phyloP scores from a whole-genome alignment of 495 filamentous ascomycete species.

The Penicillium ochrochloron region DNA sequence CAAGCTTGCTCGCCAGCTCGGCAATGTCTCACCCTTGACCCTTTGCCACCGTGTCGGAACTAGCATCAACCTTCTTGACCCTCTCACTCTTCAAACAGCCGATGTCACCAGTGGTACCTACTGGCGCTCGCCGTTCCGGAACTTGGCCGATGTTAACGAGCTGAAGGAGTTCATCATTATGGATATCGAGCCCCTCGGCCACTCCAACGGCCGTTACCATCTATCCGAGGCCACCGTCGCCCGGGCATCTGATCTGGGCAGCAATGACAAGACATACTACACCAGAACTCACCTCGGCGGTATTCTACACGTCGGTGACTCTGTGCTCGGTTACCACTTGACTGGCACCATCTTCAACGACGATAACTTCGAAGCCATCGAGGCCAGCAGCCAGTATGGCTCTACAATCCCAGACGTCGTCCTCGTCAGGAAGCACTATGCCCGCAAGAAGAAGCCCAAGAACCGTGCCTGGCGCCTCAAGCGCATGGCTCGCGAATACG shows the following conservation, averaged over 20 bases:
- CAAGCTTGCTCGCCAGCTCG: constrained; percentile 79
- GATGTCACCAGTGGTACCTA: constrained; percentile 80
- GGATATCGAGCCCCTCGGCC: constrained; percentile 84
- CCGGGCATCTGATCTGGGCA: constrained; percentile 84
- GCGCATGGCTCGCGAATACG: constrained; percentile 89
- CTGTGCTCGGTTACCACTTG: constrained; percentile 88
- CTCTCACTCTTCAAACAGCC: constrained; percentile 85
- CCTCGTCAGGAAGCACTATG: constrained; percentile 94
- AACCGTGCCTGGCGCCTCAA: constrained; percentile 88
- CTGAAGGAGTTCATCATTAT: constrained; percentile 92
- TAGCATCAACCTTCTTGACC: constrained; percentile 85
- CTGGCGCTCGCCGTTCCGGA: constrained; percentile 85
- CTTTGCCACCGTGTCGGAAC: constrained; percentile 92
- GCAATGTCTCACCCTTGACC: constrained; percentile 81
- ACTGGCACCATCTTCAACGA: constrained; percentile 92
- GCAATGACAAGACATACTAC: constrained; percentile 84
- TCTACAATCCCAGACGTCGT: constrained; percentile 88
- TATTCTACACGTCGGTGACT: constrained; percentile 87
- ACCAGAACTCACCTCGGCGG: constrained; percentile 87
- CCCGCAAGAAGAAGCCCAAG: constrained; percentile 84
- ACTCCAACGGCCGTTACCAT: constrained; percentile 76
- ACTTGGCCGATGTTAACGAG: constrained; percentile 81
- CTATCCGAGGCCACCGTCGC: constrained; percentile 88
- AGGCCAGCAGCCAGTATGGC: constrained; percentile 67
- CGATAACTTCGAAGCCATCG: constrained; percentile 75